Percentiles rank a stretch among this genome's conserved stretches.
Conservation (phyloP, 371 early-diverging fungal species). For the Dinochytrium kinnereticum region DNA sequence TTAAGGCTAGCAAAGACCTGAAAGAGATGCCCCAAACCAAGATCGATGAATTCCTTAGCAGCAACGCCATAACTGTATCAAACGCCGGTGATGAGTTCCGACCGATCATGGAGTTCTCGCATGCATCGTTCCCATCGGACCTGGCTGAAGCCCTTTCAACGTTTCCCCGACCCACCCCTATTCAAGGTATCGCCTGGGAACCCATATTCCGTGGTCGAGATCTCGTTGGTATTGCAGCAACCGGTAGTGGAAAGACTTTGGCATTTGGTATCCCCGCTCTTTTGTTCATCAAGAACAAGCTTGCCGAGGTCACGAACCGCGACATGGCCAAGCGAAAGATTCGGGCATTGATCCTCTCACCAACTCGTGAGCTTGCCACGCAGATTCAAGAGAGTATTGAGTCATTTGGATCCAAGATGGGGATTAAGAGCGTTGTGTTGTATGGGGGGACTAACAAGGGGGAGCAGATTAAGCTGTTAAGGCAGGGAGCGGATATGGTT, state of each 20-base stretch:
- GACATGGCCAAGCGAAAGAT: conserved; percentile 52
- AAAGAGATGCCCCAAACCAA: conserved; percentile 2
- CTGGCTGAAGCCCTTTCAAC: conserved; percentile 34
- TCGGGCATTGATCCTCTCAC: conserved; percentile 83
- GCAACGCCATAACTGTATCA: conserved; percentile 19
- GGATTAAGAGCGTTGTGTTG: conserved; percentile 34
- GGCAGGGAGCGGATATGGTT: conserved; percentile 80
- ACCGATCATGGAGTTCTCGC: conserved; percentile 70
- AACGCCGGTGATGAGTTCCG: conserved; percentile 37
- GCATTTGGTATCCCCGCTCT: conserved; percentile 92
- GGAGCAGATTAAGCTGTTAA: conserved; percentile 66
- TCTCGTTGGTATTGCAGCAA: conserved; percentile 70
- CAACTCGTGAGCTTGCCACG: conserved; percentile 95
- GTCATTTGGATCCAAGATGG: conserved; percentile 30
- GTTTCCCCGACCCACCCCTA: conserved; percentile 61
- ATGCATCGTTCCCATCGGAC: conserved; percentile 70
- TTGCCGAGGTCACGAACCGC: neutral
- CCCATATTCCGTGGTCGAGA: conserved; percentile 62
- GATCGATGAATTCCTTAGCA: conserved; percentile 13
- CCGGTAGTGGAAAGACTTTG: conserved; percentile 87
- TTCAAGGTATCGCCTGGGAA: conserved; percentile 72
- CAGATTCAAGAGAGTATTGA: conserved; percentile 79
- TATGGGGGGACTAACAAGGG: conserved; percentile 67
- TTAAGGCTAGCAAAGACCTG: neutral
- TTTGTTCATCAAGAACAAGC: conserved; percentile 51